Base-by-base conservation (phyloP, 2,329 filamentous ascomycete genomes). In the Xylariaceae sp. region DNA sequence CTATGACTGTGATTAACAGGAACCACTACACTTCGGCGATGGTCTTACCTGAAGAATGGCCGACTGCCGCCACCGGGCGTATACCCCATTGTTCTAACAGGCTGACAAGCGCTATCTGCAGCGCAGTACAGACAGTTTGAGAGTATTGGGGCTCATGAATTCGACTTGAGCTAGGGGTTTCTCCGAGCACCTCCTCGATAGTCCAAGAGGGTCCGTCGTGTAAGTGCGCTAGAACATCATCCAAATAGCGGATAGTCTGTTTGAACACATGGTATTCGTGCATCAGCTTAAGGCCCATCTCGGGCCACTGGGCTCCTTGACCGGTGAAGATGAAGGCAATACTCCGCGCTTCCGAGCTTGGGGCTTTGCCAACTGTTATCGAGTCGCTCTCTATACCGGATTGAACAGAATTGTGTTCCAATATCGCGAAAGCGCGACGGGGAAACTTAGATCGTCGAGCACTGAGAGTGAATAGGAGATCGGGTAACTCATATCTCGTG, bases 11-110 rank as follows among this genome's bases (percentile, higher is more conserved):
- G 26, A 8, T 26, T 26, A 26, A 26, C 26, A 26, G 26, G 26
- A 8, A 26, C 4, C 26, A 26, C 26, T 26, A 26, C 8, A 26
- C 26, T 8, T 26, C 26, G 26, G 26, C 26, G 26, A 26, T 5
- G 4, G 26, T 47, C 47, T 50, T 41, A 37, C 54, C 54, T 1
- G 51, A 56, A 0, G 51, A 57, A 34, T 57, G 51, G 1, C 55
- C 51, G 12, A 46, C 37, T 1, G 29, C 21, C 0, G 39, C 51
- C 5, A 13, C 29, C 2, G 42, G 46, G 5, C 29, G 5, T 10
- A 57, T 47, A 13, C 47, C 26, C 51, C 55, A 54, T 16, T 41
- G 36, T 8, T n/a, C 1, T 7, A 57, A 19, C 1, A 57, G 26
- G 37, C 7, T 22, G 1, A 57, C 13, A 4, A 57, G 6, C 0